Evolutionary conservation across 2,329 filamentous ascomycete species (phyloP).

Genomic region (Exophiala mesophila): DNA sequence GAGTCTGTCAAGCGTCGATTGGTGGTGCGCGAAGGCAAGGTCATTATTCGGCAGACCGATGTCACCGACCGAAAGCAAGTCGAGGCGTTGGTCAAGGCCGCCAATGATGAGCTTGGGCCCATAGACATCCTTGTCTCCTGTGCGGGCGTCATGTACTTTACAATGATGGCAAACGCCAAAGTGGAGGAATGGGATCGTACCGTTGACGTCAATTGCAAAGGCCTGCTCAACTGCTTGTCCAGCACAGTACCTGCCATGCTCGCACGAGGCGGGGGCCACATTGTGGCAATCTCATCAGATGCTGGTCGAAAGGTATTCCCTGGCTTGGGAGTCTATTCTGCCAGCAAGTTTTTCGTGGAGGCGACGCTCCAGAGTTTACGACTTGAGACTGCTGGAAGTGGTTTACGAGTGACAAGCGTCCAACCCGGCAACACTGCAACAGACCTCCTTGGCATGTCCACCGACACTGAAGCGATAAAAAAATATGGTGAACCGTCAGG

Average conservation of each 20-base stretch:
- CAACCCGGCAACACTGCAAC: slow-evolving; percentile 75
- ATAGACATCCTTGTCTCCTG: slow-evolving; percentile 76
- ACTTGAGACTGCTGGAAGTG: slow-evolving; percentile 69
- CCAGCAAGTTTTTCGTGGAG: slow-evolving; percentile 81
- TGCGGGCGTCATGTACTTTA: slow-evolving; percentile 84
- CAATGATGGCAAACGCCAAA: slow-evolving; percentile 74
- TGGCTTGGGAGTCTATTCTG: slow-evolving; percentile 75
- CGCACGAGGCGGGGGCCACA: slow-evolving; percentile 62
- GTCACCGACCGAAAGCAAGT: slow-evolving; percentile 65
- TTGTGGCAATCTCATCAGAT: slow-evolving; percentile 77
- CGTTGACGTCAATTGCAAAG: slow-evolving; percentile 83
- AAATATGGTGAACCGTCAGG: slow-evolving; percentile 72
- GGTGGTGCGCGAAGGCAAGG: slow-evolving; percentile 54
- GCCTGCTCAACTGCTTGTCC: slow-evolving; percentile 67
- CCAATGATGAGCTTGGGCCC: slow-evolving; percentile 60
- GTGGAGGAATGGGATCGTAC: slow-evolving; percentile 75
- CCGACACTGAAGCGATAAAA: slow-evolving; percentile 69
- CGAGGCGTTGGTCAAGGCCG: slow-evolving; percentile 57
- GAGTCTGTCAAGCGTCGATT: slow-evolving; percentile 62
- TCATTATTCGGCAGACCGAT: slow-evolving; percentile 66
- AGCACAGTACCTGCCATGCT: slow-evolving; percentile 69
- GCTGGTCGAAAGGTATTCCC: slow-evolving; percentile 78
- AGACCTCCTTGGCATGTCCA: slow-evolving; percentile 68
- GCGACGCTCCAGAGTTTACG: slow-evolving; percentile 70
- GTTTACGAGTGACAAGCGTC: slow-evolving; percentile 66